phyloP scores from a whole-genome alignment of 164 flowering plant genomes.

The Malania oleifera region DNA sequence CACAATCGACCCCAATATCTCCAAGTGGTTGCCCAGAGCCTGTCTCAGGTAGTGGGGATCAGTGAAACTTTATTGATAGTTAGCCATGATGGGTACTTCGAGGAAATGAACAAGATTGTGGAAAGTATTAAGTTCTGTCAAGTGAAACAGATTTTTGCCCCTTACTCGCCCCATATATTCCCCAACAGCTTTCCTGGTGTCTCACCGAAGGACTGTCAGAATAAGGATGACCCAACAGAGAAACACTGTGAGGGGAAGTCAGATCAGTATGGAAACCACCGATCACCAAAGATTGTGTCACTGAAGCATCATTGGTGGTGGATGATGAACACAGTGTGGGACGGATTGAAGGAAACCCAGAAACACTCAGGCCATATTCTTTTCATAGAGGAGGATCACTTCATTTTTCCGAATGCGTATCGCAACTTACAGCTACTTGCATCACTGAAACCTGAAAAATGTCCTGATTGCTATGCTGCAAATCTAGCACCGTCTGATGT shows the following conservation, averaged over 20 bases:
- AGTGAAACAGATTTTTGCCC: conserved; percentile 88
- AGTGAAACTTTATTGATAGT: conserved; percentile 72
- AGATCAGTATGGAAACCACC: conserved; percentile 88
- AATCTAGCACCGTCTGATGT: conserved; percentile 90
- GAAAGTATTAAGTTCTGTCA: conserved; percentile 75
- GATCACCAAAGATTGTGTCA: conserved; percentile 85
- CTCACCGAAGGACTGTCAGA: conserved; percentile 57
- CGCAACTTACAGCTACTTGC: conserved; percentile 61
- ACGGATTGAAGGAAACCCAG: conserved; percentile 73
- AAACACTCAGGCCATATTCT: conserved; percentile 66
- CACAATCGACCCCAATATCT: conserved; percentile 93
- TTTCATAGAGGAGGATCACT: conserved; percentile 95
- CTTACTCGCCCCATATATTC: conserved; percentile 81
- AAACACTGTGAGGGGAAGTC: conserved; percentile 60
- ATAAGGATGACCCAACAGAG: conserved; percentile 48
- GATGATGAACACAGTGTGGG: conserved; percentile 99
- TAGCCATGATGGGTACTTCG: conserved; percentile 89
- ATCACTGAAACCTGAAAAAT: conserved; percentile 53
- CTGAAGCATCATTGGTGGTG: conserved; percentile 99
- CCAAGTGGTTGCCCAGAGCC: conserved; percentile 58
- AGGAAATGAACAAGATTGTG: conserved; percentile 76
- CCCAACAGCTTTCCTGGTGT: conserved; percentile 72
- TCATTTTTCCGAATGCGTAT: conserved; percentile 83
- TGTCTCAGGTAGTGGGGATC: conserved; percentile 70
- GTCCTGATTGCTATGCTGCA: conserved; percentile 80